Evolutionary conservation across 345 rosid species (phyloP).

Genomic region (Brassica cretica): DNA sequence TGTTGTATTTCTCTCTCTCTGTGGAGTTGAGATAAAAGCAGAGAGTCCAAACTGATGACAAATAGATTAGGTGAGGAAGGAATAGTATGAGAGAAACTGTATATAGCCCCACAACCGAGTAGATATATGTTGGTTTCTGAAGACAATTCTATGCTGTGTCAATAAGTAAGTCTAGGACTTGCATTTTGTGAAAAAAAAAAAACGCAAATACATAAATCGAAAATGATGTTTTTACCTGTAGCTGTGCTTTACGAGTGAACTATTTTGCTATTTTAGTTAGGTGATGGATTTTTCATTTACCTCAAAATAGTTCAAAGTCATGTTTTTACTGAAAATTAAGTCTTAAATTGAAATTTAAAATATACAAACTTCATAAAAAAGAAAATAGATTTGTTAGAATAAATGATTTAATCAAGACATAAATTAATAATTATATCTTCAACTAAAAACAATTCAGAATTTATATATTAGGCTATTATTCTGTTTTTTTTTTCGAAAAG

Average conservation of each 20-base stretch:
- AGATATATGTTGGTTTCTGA: background rate
- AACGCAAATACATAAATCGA: background rate
- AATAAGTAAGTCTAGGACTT: slow-evolving; percentile 1
- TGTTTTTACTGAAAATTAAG: too few relatives aligned
- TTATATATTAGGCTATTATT: background rate
- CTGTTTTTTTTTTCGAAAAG: background rate
- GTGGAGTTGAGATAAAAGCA: background rate
- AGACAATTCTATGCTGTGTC: background rate
- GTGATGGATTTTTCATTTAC: background rate
- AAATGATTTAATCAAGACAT: too few relatives aligned
- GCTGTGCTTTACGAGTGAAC: background rate
- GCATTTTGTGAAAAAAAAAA: background rate
- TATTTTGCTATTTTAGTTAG: background rate
- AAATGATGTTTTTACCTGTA: background rate
- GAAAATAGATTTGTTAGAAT: too few relatives aligned
- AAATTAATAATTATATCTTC: background rate
- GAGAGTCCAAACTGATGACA: background rate
- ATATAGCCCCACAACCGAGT: background rate
- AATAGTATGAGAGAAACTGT: background rate
- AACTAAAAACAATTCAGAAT: background rate
- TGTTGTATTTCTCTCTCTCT: background rate
- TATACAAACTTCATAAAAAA: too few relatives aligned
- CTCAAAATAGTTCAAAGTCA: too few relatives aligned
- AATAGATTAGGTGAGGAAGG: slow-evolving; percentile 12
- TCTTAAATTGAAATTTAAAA: too few relatives aligned